Percentiles rank a stretch among this genome's conserved stretches.
Evolutionary conservation across 805 yeast species (phyloP).

Genomic region (Yamadazyma tumulicola): DNA sequence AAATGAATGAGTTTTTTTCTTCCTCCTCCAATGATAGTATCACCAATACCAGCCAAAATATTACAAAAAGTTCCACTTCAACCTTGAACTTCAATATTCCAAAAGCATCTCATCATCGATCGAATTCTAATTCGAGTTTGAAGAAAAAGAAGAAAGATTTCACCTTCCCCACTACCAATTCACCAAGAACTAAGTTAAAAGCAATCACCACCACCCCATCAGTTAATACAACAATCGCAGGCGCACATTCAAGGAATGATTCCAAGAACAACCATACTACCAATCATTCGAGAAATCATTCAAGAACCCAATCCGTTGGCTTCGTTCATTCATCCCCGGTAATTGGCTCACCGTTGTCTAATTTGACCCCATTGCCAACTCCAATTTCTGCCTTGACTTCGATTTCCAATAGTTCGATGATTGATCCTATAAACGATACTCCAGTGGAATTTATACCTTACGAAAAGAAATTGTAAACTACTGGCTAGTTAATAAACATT

Average conservation of each 20-base stretch:
- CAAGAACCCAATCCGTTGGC: slow-evolving; percentile 1
- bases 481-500: slow-evolving; percentile 6
- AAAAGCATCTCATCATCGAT: slow-evolving; percentile 1
- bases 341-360: slow-evolving; percentile 35
- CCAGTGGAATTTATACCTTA: slow-evolving; percentile 30
- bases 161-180: slow-evolving; percentile 9
- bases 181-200: slow-evolving; percentile 6
- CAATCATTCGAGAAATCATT: slow-evolving; percentile 3
- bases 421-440: slow-evolving; percentile 38
- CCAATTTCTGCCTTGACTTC: slow-evolving; percentile 19
- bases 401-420: slow-evolving; percentile 8
- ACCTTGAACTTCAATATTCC: slow-evolving; percentile 1
- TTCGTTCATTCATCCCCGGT: slow-evolving; percentile 20
- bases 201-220: background rate
- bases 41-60: background rate
- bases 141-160: slow-evolving; percentile 8
- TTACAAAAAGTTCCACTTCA: background rate
- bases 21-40: slow-evolving; percentile 5
- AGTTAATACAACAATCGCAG: slow-evolving; percentile 1
- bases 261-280: background rate
- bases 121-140: slow-evolving; percentile 1
- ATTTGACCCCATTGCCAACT: slow-evolving; percentile 26
- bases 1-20: slow-evolving; percentile 13
- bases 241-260: slow-evolving; percentile 1
- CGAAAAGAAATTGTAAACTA: slow-evolving; percentile 3